phyloP scores from a whole-genome alignment of 257 asterid species.

The Plantago elongata region DNA sequence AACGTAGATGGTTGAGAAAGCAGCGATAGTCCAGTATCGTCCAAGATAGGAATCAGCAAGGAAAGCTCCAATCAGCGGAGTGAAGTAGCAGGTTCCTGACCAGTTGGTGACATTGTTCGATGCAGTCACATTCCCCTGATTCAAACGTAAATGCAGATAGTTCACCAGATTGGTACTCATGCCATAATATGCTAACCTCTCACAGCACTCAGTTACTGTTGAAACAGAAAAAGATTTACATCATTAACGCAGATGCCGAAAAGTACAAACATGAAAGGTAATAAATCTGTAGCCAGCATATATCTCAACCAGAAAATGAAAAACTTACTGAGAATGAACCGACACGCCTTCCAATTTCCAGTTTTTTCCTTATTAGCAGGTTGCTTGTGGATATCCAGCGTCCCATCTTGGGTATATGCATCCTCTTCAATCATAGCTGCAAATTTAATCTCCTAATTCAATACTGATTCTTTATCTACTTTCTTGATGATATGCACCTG shows the following conservation, averaged over 20 bases:
- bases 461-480: neutral
- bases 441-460: neutral
- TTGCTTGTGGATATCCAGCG: slow-evolving; percentile 42
- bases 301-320: neutral
- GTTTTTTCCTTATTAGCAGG: slow-evolving; percentile 59
- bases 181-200: slow-evolving; percentile 86
- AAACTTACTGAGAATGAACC: slow-evolving; percentile 56
- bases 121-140: slow-evolving; percentile 41
- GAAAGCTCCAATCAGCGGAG: slow-evolving; percentile 77
- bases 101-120: slow-evolving; percentile 63
- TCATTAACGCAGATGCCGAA: neutral
- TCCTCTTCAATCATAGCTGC: slow-evolving; percentile 29
- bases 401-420: slow-evolving; percentile 56
- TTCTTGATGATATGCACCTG: slow-evolving; percentile 5
- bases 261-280: neutral
- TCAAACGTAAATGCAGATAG: slow-evolving; percentile 42
- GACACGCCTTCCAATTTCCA: slow-evolving; percentile 80
- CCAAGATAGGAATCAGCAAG: slow-evolving; percentile 76
- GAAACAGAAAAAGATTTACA: neutral
- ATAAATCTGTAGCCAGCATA: neutral
- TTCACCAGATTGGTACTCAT: slow-evolving; percentile 82
- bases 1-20: slow-evolving; percentile 52
- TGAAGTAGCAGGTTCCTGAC: slow-evolving; percentile 75
- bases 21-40: slow-evolving; percentile 67
- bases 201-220: slow-evolving; percentile 70